Conservation (phyloP, 305 asterid species). For the Fraxinus paxiana region DNA sequence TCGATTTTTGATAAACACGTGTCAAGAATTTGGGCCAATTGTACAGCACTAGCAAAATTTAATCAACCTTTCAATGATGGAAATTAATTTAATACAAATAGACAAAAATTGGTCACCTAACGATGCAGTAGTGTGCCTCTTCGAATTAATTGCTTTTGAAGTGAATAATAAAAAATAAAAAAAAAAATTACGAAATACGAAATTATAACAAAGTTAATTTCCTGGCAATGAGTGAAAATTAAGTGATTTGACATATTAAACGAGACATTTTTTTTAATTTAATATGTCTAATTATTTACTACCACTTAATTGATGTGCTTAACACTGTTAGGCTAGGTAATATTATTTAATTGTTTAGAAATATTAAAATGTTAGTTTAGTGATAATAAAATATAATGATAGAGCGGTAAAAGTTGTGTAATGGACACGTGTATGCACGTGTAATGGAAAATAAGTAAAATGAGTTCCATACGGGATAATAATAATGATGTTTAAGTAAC, state of each 20-base stretch:
- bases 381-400: no score
- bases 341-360: not conserved
- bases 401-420: not conserved
- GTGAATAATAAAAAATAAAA: no score
- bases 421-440: not conserved
- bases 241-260: not conserved
- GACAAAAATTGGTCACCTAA: not conserved
- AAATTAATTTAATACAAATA: not conserved
- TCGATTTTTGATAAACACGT: not conserved
- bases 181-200: not conserved
- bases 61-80: not conserved
- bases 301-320: not conserved
- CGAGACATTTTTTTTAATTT: not conserved
- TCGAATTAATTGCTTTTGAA: not conserved
- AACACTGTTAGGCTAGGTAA: not conserved
- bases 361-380: not conserved
- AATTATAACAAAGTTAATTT: no score
- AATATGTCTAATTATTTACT: not conserved
- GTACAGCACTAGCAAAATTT: not conserved
- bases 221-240: not conserved
- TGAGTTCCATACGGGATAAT: not conserved
- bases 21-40: not conserved
- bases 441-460: not conserved
- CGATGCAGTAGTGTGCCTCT: not conserved
- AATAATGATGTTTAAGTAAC: not conserved